Percentiles rank a stretch among this genome's conserved stretches.
These are phyloP conservation scores for Pyrus pyrifolia DNA, from an alignment of 306 rosid species.

Conservation along the genomic window DNA sequence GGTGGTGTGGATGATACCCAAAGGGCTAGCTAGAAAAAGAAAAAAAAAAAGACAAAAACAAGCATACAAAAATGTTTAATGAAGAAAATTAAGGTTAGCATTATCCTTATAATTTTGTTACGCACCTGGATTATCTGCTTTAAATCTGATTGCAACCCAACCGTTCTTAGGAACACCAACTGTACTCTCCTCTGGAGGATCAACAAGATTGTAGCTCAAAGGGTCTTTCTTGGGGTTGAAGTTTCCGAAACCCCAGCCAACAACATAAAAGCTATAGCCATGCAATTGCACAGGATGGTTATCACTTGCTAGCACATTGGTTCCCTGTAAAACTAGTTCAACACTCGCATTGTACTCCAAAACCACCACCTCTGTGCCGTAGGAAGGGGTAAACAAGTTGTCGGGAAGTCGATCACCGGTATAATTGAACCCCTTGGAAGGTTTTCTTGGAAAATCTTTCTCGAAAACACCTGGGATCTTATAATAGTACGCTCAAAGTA, in stretches of 20 bases:
- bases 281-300: slow-evolving; percentile 37
- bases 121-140: slow-evolving; percentile 28
- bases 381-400: slow-evolving; percentile 19
- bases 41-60: no score
- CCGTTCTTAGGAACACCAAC: slow-evolving; percentile 40
- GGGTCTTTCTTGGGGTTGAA: slow-evolving; percentile 20
- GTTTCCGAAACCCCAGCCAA: slow-evolving; percentile 28
- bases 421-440: slow-evolving; percentile 25
- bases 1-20: neutral
- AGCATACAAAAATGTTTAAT: no score
- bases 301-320: slow-evolving; percentile 26
- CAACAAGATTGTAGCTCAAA: slow-evolving; percentile 22
- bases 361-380: slow-evolving; percentile 38
- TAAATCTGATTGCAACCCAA: slow-evolving; percentile 30
- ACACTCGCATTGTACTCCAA: slow-evolving; percentile 39
- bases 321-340: slow-evolving; percentile 32
- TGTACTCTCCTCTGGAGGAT: slow-evolving; percentile 38
- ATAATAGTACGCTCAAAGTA: slow-evolving; percentile 17
- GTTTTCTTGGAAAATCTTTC: slow-evolving; percentile 28
- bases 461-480: slow-evolving; percentile 9
- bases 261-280: slow-evolving; percentile 32
- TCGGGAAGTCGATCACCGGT: slow-evolving; percentile 24
- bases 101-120: no score
- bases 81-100: neutral
- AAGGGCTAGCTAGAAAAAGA: neutral